Evolutionary conservation across 225 moss, liverwort and hornwort genomes (phyloP), one percentile per base, ranked within the genome.

Genomic region (Lunularia cruciata): DNA sequence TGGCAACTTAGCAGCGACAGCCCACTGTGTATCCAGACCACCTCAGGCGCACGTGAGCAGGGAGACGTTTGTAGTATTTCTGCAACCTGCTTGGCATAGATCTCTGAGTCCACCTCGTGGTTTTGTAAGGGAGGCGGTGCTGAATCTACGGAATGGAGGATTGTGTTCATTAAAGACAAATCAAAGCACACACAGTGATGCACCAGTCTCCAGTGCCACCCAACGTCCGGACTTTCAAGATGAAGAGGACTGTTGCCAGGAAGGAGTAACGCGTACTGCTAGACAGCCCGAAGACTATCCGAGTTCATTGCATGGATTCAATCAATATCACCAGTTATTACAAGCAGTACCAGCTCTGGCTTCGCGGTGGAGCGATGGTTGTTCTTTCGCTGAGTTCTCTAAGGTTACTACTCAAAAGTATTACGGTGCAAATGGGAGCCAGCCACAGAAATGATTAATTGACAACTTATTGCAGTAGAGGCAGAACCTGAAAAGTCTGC

Each of bases 51-150:
- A 84, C 31, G 76, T 84, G 6, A 92, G 89, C 78, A 83, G 95
- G 69, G 89, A 88, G 63, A 95, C 86, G 1, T 92, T 95, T 77
- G 92, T 87, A 26, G 88, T 90, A 0, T 95, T 95, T 75, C 72
- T 95, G 71, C 95, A 92, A 52, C 95, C 95, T 5, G 82, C 88
- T 49, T 92, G 92, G 95, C 47, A 83, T 14, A 78, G 78, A 61
- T 57, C 66, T 45, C 74, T 92, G 35, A 63, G 69, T 8, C 70
- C 86, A 12, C 92, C 89, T 15, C 13, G 19, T 2, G 82, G 79
- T 25, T 54, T 38, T 47, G 56, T 59, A 14, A 57, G 51, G 25
- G 38, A 16, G 28, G 57, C 57, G 33, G 69, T 70, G 16, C 57
- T 76, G 43, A 34, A 81, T 27, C 30, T 68, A 26, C 63, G 28